Evolutionary conservation across 73 alveolate species (phyloP).

Genomic region (Urostyla sp.): DNA sequence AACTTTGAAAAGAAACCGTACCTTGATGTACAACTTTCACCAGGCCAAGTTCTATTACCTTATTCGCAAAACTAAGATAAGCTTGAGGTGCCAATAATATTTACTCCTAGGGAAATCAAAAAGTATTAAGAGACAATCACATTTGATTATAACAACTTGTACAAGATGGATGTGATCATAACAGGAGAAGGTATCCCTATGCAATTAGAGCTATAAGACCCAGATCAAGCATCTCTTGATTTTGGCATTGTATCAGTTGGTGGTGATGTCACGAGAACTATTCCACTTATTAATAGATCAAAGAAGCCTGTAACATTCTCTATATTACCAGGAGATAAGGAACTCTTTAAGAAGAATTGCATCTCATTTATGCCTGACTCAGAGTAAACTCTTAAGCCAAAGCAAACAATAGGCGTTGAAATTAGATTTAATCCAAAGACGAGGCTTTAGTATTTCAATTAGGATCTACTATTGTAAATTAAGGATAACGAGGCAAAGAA

Average conservation of each 20-base stretch:
- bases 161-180: slow-evolving; percentile 95
- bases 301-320: slow-evolving; percentile 78
- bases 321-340: slow-evolving; percentile 66
- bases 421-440: slow-evolving; percentile 95
- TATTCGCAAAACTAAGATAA: slow-evolving; percentile 89
- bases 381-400: slow-evolving; percentile 87
- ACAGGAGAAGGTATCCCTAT: slow-evolving; percentile 99
- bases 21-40: slow-evolving; percentile 93
- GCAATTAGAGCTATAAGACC: slow-evolving; percentile 94
- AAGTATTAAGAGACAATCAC: slow-evolving; percentile 92
- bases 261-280: slow-evolving; percentile 84
- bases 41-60: slow-evolving; percentile 98
- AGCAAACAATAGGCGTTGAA: slow-evolving; percentile 93
- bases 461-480: slow-evolving; percentile 89
- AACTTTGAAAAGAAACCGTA: slow-evolving; percentile 93
- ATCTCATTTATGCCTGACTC: slow-evolving; percentile 80
- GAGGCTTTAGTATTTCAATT: slow-evolving; percentile 95
- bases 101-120: slow-evolving; percentile 96
- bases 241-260: slow-evolving; percentile 96
- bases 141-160: slow-evolving; percentile 94
- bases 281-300: slow-evolving; percentile 76
- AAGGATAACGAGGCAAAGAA: slow-evolving; percentile 95
- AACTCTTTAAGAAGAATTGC: slow-evolving; percentile 72
- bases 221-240: slow-evolving; percentile 94
- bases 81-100: slow-evolving; percentile 94